phyloP scores from a whole-genome alignment of 2,329 filamentous ascomycete genomes.

The Nemania serpens region DNA sequence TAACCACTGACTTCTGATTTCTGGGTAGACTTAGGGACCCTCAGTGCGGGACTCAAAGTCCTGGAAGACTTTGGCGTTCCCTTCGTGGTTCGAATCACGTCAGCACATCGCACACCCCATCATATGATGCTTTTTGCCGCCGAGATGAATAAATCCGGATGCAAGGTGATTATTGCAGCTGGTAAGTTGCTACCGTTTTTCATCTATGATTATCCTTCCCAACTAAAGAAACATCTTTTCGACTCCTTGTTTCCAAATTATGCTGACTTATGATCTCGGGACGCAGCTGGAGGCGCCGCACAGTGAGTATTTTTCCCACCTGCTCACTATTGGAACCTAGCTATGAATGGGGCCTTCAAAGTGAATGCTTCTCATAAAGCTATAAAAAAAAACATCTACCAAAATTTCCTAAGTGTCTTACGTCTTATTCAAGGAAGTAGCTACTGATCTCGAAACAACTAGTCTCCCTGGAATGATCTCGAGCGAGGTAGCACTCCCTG shows the following conservation, averaged over 20 bases:
- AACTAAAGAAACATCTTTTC: background rate
- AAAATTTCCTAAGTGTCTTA: background rate
- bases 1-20: slow-evolving; percentile 2
- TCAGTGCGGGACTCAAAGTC: slow-evolving; percentile 68
- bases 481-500: slow-evolving; percentile 68
- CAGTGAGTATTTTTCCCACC: slow-evolving; percentile 20
- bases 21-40: slow-evolving; percentile 61
- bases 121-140: slow-evolving; percentile 71
- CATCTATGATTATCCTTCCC: background rate
- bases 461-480: slow-evolving; percentile 33
- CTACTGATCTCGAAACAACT: background rate
- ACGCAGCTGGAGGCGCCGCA: slow-evolving; percentile 28
- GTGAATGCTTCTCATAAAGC: background rate
- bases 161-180: slow-evolving; percentile 76
- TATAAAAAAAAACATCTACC: background rate
- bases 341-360: background rate
- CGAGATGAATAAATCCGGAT: slow-evolving; percentile 65
- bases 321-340: background rate
- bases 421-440: background rate
- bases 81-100: slow-evolving; percentile 75
- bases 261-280: slow-evolving; percentile 14
- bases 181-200: slow-evolving; percentile 21
- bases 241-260: background rate
- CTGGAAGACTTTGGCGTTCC: slow-evolving; percentile 73
- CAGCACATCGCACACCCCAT: slow-evolving; percentile 75